A percentile compares a stretch with the other conserved stretches of the same genome.
Evolutionary conservation across 2,329 filamentous ascomycete genomes (phyloP).

Genomic region (Epichloe festucae): DNA sequence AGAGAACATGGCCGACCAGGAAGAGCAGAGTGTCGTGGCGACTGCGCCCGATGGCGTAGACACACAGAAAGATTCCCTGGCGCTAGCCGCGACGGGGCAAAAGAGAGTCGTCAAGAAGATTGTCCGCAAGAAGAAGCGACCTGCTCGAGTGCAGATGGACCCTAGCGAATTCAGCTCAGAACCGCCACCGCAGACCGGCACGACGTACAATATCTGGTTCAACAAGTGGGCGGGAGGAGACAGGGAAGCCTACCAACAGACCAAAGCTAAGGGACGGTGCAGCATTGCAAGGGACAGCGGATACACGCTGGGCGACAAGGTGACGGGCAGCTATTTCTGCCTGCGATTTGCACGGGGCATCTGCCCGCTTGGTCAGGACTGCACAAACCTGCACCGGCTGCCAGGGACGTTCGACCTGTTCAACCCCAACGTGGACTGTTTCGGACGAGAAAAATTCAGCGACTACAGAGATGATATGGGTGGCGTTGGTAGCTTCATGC

Average conservation of each 20-base stretch:
- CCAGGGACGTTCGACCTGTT: conserved; percentile 81
- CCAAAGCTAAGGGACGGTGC: conserved; percentile 77
- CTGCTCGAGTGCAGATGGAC: conserved; percentile 84
- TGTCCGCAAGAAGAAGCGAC: conserved; percentile 78
- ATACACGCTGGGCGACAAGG: conserved; percentile 64
- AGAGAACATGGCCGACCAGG: conserved; percentile 20
- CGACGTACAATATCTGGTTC: conserved; percentile 84
- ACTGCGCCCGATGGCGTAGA: not conserved
- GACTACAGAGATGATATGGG: conserved; percentile 98
- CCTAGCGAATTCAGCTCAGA: conserved; percentile 70
- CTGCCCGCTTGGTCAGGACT: conserved; percentile 80
- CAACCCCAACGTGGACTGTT: conserved; percentile 89
- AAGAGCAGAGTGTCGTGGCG: conserved; percentile 14
- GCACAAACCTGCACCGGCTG: conserved; percentile 83
- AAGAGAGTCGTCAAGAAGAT: conserved; percentile 72
- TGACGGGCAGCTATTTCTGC: conserved; percentile 80
- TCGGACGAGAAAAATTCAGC: conserved; percentile 68
- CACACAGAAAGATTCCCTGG: conserved; percentile 15
- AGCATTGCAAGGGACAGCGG: conserved; percentile 70
- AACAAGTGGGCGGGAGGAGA: conserved; percentile 98
- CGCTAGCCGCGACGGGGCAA: conserved; percentile 25
- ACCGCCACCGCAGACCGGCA: conserved; percentile 82
- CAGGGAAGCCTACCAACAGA: conserved; percentile 79
- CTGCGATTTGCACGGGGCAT: conserved; percentile 76
- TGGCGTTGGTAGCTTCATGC: conserved; percentile 84